A percentile compares a stretch with the other conserved stretches of the same genome.
Evolutionary conservation across 2,329 filamentous ascomycete species (phyloP).

Genomic region (Thielaviopsis populi): DNA sequence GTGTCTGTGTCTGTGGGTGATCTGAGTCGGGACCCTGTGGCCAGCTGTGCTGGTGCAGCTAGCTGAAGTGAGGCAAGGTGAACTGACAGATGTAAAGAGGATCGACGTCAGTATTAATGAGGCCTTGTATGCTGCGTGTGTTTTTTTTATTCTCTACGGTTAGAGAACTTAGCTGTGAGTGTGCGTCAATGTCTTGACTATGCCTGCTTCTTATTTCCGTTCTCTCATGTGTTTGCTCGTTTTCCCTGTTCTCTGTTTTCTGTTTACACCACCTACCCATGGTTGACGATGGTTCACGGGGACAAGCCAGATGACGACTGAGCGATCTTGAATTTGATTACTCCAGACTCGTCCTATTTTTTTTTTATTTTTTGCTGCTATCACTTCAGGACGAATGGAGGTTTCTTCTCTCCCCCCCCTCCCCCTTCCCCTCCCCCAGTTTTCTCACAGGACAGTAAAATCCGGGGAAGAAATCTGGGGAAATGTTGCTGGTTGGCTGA

Average conservation of each 20-base stretch:
- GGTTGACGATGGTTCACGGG: background rate
- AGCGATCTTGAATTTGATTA: background rate
- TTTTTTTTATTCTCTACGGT: too few species aligned
- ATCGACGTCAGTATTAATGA: background rate
- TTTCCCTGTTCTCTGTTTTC: background rate
- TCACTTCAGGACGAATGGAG: background rate
- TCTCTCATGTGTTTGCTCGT: too few species aligned
- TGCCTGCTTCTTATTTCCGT: too few species aligned
- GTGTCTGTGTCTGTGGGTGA: background rate
- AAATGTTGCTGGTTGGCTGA: background rate
- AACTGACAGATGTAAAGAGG: background rate
- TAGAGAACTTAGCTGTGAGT: too few species aligned
- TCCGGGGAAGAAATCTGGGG: background rate
- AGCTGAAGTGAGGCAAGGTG: background rate
- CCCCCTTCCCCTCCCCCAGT: background rate
- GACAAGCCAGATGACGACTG: background rate
- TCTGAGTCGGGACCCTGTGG: background rate
- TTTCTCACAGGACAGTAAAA: background rate
- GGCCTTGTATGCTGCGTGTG: too few species aligned
- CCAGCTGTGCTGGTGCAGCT: background rate
- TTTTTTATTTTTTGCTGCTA: background rate
- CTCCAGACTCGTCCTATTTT: background rate
- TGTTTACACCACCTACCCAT: background rate
- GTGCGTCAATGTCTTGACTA: too few species aligned
- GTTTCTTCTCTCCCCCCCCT: background rate